Base-by-base conservation (phyloP, 2,329 filamentous ascomycete species). In the Orbilia brochopaga region DNA sequence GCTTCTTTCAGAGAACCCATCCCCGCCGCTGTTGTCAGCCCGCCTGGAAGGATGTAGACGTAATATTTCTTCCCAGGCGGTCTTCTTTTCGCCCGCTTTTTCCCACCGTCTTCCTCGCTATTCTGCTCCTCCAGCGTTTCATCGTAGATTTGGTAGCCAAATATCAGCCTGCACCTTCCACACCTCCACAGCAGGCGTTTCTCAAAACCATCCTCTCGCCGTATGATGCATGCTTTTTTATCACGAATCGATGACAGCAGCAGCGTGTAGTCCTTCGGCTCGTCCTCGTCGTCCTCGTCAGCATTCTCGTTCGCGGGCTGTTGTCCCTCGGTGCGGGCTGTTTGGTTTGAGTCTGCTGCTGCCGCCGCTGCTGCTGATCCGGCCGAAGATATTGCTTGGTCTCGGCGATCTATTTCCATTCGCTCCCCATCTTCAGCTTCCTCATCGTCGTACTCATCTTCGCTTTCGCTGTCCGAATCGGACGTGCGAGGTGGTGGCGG, bases 201-300 rank as follows among this genome's bases (percentile, higher is more conserved):
- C 80, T 90, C 88, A 73, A 89, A 89, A 3, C 88, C 88, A 67
- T 88, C 85, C 73, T 83, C 82, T 10, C 84, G 81, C 0, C 83
- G 80, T 5, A 88, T 80, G 0, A 88, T 79, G 10, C 82, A 81
- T 4, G 83, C 78, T 42, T 81, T 82, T 0, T 80, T 78, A 66
- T 86, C 84, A 0, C 80, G 79, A 1, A 79, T 76, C 0, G 84
- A 82, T 1, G 81, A 82, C 0, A 84, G 80, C 0, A 87, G 80
- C 0, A 85, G 79, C 8, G 84, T 84, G 70, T 84, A 80, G 11
- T 77, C 76, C 52, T 65, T 50, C 2, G 64, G 10, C 21, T 78
- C 75, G 15, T 77, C 65, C 13, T 76, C 75, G 35, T 75, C 73
- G 44, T 19, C 3, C 19, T 46, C 6, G n/a, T 24, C 19, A 7